Evolutionary conservation across 148 eudicot genomes (phyloP), one percentile per base, ranked within the genome.

Genomic region (Vaccinium vitisidaea): DNA sequence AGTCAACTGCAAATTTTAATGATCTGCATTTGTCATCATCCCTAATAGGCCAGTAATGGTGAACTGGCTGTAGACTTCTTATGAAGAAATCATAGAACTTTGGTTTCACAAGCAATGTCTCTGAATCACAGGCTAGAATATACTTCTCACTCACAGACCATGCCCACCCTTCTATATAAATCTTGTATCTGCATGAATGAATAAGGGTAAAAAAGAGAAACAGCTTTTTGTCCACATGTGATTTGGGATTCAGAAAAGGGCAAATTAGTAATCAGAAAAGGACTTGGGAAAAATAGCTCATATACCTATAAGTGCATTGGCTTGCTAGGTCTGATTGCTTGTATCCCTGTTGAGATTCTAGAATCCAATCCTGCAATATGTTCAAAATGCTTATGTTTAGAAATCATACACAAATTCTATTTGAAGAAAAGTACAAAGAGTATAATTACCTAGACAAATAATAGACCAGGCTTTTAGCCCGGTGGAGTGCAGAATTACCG

Each of bases 91-190:
- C 94, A 39, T 91, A 84, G 87, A 84, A 92, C 23, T 61, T 84
- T 1, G 94, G 90, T 25, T 87, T 91, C 50, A 92, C 92, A 10
- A 91, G 85, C 21, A 92, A 83, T 7, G 92, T 77, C 77, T 89
- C 81, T 4, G 94, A 92, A 54, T 92, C 90, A 65, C 94, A 92
- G 6, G 94, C 92, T 73, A 91, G 86, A 14, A 91, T 88, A 70
- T 91, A 91, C 53, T 91, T 91, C 84, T 89, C 92, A 82, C 92
- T 91, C 2, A 92, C 92, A 13, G 93, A 91, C 93, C 93, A 92
- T 82, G 94, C 93, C 1, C 77, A 90, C 83, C 94, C 94, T 83
- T 92, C 94, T 6, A 92, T 92, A 25, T 92, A 92, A 12, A 92
- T 87, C 87, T 92, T 92, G 88, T 85, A 92, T 87, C 94, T 92